Evolutionary conservation across 768 basidiomycete genomes (phyloP), one percentile per base, ranked within the genome.

Genomic region (Boletus barrowsii): DNA sequence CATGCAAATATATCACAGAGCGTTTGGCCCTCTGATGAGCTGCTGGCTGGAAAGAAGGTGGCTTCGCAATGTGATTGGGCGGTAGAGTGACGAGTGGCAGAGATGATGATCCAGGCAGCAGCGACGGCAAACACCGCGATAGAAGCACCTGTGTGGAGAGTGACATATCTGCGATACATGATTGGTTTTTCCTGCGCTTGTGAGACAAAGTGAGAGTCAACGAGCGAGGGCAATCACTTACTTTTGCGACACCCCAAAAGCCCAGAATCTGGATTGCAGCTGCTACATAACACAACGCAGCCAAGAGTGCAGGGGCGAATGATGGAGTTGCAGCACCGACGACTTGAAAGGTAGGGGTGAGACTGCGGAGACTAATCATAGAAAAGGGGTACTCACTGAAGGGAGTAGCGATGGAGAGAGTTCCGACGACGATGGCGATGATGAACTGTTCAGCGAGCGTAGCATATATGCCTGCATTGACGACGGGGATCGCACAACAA

Each of bases 1-100:
- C 93, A 97, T 5, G 93, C 79, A 66, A 98, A 96, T 51, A 97
- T 87, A 44, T 86, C 77, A 73, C 97, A 99, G 22, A 98, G 78
- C 6, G 81, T 83, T 35, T 84, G 69, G 7, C 84, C 89, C 67
- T 92, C 81, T 36, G 69, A 62, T 14, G 70, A 64, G 5, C 64
- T 47, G 30, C 72, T 64, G 8, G 62, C 48, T 17, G 75, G 64
- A 67, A 85, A 89, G 73, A 83, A 89, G 41, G 78, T 70, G 4
- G 58, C 47, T 54, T 85, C 72, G 67, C 96, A 99, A 3, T 78
- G 76, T 3, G 75, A 60, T 60, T 88, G 78, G 18, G 94, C 93
- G 2, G 78, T 79, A 14, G 73, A 77, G 67, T 98, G 97, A 32
- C 83, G 81, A 14, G 83, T 69, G 4, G 88, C 93, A 22, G 93